Percentiles rank a stretch among this genome's conserved stretches.
These are phyloP conservation scores for Candolleomyces eurysporus DNA, from an alignment of 768 basidiomycete species.

Conservation along the genomic window DNA sequence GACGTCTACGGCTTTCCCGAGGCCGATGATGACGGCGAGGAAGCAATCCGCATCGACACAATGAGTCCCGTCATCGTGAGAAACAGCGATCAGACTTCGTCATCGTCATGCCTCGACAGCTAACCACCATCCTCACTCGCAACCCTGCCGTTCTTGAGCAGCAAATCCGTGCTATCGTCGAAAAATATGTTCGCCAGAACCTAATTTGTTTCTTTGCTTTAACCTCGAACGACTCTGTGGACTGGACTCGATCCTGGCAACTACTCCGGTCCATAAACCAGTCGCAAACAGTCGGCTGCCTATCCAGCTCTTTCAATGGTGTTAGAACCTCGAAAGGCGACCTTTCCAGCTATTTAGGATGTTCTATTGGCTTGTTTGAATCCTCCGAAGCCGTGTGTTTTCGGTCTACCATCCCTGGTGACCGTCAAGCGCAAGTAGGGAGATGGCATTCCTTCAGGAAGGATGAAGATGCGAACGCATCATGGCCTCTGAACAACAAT, in stretches of 20 bases:
- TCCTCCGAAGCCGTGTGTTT: slow-evolving; percentile 46
- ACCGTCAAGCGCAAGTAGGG: slow-evolving; percentile 60
- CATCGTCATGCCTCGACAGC: no score
- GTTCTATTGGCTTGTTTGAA: slow-evolving; percentile 59
- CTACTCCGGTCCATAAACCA: slow-evolving; percentile 37
- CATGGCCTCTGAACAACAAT: slow-evolving; percentile 16
- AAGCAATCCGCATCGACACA: no score
- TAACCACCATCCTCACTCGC: slow-evolving; percentile 39
- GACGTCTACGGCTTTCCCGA: no score
- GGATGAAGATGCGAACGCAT: slow-evolving; percentile 23
- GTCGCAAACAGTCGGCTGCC: slow-evolving; percentile 53
- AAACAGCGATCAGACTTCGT: no score
- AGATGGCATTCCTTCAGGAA: slow-evolving; percentile 64
- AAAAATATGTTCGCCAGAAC: slow-evolving; percentile 25
- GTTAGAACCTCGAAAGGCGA: slow-evolving; percentile 8
- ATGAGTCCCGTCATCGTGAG: no score
- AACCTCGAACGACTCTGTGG: slow-evolving; percentile 39
- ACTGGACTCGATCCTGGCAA: slow-evolving; percentile 39
- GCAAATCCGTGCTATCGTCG: slow-evolving; percentile 25
- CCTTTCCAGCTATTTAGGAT: slow-evolving; percentile 33
- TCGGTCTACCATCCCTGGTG: slow-evolving; percentile 62
- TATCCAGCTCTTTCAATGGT: slow-evolving; percentile 53
- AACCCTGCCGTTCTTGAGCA: slow-evolving; percentile 32
- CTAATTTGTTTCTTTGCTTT: slow-evolving; percentile 49
- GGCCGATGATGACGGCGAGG: no score